Conservation (phyloP, 2,329 filamentous ascomycete genomes). For the Raffaelea ambrosiae region DNA sequence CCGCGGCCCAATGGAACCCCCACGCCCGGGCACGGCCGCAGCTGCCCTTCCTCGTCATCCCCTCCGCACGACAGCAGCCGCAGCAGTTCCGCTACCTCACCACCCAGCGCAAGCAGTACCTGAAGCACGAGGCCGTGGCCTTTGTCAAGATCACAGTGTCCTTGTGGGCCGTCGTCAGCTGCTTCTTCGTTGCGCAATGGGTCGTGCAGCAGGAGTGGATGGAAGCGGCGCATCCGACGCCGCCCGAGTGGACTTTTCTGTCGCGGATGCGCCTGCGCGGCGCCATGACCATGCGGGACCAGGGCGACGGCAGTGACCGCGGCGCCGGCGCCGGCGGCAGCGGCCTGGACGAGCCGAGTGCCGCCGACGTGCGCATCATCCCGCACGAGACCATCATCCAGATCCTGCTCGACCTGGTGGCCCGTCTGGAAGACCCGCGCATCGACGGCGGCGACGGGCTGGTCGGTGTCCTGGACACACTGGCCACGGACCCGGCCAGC, state of each 20-base stretch:
- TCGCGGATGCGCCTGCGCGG: slow-evolving; percentile 61
- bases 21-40: slow-evolving; percentile 26
- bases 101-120: slow-evolving; percentile 64
- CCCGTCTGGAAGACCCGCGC: slow-evolving; percentile 58
- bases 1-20: slow-evolving; percentile 3
- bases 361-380: slow-evolving; percentile 28
- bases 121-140: slow-evolving; percentile 62
- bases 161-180: slow-evolving; percentile 54
- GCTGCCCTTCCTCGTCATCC: slow-evolving; percentile 43
- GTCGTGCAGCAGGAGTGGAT: slow-evolving; percentile 65
- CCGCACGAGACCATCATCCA: slow-evolving; percentile 63
- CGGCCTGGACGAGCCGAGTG: neutral
- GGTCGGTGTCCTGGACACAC: slow-evolving; percentile 34
- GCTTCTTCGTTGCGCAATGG: slow-evolving; percentile 52
- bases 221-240: slow-evolving; percentile 71
- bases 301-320: slow-evolving; percentile 28
- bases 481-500: neutral
- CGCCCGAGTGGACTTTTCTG: slow-evolving; percentile 69
- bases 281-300: slow-evolving; percentile 51
- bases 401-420: slow-evolving; percentile 50
- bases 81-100: slow-evolving; percentile 64
- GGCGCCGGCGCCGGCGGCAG: neutral
- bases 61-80: slow-evolving; percentile 31
- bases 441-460: slow-evolving; percentile 59
- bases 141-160: slow-evolving; percentile 60